Base-by-base conservation (phyloP, 495 filamentous ascomycete species). In the Hyaloscypha hepaticicola region DNA sequence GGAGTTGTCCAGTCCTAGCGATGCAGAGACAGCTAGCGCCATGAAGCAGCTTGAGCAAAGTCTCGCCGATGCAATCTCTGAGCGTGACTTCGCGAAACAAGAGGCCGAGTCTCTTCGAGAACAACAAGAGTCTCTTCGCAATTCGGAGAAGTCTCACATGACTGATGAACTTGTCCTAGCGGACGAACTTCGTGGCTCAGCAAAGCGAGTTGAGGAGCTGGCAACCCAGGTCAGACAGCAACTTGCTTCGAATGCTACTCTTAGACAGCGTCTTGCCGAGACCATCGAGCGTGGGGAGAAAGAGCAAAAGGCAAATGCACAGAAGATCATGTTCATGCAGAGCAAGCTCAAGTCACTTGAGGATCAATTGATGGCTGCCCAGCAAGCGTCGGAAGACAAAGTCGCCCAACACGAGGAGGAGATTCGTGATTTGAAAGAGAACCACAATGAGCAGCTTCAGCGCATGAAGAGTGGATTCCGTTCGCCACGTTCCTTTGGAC, bases 371-470 rank as follows among this genome's bases (percentile, higher is more conserved):
- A 78, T 96, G 58, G 75, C 83, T 19, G 93, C 95, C 1, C 95
- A 98, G 75, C 89, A 92, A 53, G 79, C 88, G 38, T 92, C 91
- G 21, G 95, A 99, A 77, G 93, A 95, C 63, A 85, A 85, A 33
- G 86, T 97, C 70, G 70, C 83, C 55, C 85, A 84, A 56, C 91
- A 97, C 72, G 95, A 98, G 75, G 92, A 97, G 29, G 92, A 97
- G 73, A 80, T 96, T 34, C 78, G 83, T 8, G 75, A 79, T 22
- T 74, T 99, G 50, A 85, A 88, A 65, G 92, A 96, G 56, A 89
- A 82, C 66, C 90, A 96, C 71, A 90, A 82, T 74, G 78, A 79
- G 3, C 90, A 96, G 72, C 83, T 97, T 25, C 85, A 86, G 67
- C 88, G 94, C 16, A 81, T 95, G 63, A 72, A 71, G 55, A 70